Percentiles rank a stretch among this genome's conserved stretches.
phyloP scores from a whole-genome alignment of 108 stramenopile species.

The Conticribra guillardii region DNA sequence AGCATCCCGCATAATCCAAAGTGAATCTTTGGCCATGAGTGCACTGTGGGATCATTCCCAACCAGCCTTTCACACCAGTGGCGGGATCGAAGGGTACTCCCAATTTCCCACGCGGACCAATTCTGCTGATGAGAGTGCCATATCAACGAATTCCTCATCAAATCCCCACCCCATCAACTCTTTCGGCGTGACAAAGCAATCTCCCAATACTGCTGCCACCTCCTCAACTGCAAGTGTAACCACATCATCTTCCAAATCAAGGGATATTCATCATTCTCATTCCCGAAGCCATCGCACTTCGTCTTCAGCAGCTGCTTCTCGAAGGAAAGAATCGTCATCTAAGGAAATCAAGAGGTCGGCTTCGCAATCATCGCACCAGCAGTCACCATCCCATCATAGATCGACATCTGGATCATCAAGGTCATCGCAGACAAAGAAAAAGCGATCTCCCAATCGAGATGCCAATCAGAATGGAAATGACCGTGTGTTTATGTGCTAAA shows the following conservation, averaged over 20 bases:
- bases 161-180: slow-evolving; percentile 3
- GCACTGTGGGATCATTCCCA: slow-evolving; percentile 26
- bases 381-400: too few relatives aligned
- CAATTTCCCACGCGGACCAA: slow-evolving; percentile 5
- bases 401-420: not conserved
- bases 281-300: not conserved
- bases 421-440: not conserved
- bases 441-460: not conserved
- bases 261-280: not conserved
- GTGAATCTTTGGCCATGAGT: slow-evolving; percentile 18
- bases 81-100: not conserved
- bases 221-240: slow-evolving; percentile 32
- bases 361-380: not conserved
- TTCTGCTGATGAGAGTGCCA: slow-evolving; percentile 4
- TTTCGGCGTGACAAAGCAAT: slow-evolving; percentile 1
- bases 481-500: not conserved
- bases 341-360: not conserved
- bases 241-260: slow-evolving; percentile 4
- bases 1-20: slow-evolving; percentile 6
- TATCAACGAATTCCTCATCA: slow-evolving; percentile 8
- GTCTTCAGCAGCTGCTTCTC: not conserved
- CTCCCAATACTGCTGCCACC: slow-evolving; percentile 15
- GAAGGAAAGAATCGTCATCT: not conserved
- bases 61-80: slow-evolving; percentile 1
- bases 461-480: not conserved